These are phyloP conservation scores for Talaromyces sp. DNA, from an alignment of 2,329 filamentous ascomycete species.

Conservation along the genomic window DNA sequence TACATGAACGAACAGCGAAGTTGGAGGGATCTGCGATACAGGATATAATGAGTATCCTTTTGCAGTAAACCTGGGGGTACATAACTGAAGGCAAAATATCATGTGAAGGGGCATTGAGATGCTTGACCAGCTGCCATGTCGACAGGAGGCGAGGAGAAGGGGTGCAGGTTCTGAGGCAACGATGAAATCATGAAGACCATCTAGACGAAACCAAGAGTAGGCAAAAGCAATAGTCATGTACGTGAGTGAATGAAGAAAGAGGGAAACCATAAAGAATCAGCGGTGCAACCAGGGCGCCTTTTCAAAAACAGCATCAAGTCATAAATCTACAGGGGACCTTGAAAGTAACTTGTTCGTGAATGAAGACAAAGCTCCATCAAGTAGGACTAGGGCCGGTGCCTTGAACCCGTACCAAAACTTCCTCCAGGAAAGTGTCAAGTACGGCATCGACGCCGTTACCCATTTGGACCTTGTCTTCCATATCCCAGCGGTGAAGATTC, in stretches of 20 bases:
- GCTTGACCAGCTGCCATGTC: background rate
- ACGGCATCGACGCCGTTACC: slow-evolving; percentile 86
- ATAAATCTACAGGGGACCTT: background rate
- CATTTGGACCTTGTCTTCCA: slow-evolving; percentile 87
- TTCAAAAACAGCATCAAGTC: slow-evolving; percentile 1
- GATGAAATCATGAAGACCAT: too few relatives aligned
- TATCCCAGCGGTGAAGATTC: slow-evolving; percentile 88
- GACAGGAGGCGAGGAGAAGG: background rate
- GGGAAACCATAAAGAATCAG: background rate
- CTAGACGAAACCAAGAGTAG: background rate
- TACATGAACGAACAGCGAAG: background rate
- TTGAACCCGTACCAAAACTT: slow-evolving; percentile 89
- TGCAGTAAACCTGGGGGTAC: background rate
- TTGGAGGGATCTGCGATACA: background rate
- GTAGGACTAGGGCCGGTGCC: slow-evolving; percentile 53
- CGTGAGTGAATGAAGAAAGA: slow-evolving; percentile 1
- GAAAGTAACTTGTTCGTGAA: background rate
- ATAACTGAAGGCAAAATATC: background rate
- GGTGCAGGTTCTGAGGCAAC: too few relatives aligned
- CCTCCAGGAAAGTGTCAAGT: slow-evolving; percentile 88
- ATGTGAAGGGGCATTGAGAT: background rate
- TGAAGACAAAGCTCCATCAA: background rate
- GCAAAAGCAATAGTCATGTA: slow-evolving; percentile 3
- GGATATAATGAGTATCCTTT: background rate
- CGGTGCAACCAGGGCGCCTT: slow-evolving; percentile 2